These are phyloP conservation scores for Ophiostoma perfectum DNA, from an alignment of 2,329 filamentous ascomycete genomes.

Conservation along the genomic window DNA sequence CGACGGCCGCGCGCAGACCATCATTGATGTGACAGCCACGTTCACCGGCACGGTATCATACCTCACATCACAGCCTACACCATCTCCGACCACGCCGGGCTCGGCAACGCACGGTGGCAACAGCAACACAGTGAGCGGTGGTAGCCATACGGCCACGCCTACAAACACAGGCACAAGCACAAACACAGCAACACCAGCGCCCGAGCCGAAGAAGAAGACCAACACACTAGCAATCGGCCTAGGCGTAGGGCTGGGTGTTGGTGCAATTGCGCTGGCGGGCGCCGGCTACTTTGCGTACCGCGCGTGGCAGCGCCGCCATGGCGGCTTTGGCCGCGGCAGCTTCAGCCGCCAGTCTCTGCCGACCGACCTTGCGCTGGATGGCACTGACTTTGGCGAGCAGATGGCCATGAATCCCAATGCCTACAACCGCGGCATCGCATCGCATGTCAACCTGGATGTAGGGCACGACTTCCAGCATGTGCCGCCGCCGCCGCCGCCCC, in stretches of 20 bases:
- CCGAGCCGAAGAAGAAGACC: not conserved
- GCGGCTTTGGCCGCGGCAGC: not conserved
- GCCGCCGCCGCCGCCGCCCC: not conserved
- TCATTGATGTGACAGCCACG: not conserved
- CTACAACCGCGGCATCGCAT: not conserved
- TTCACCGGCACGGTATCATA: not conserved
- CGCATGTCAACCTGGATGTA: not conserved
- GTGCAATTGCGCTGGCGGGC: not conserved
- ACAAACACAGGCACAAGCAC: not conserved
- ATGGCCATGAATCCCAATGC: not conserved
- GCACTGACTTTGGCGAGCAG: not conserved
- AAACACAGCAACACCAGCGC: not conserved
- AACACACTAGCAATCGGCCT: not conserved
- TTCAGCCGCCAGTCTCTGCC: not conserved
- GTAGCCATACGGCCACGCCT: not conserved
- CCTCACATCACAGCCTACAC: not conserved
- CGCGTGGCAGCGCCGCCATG: not conserved
- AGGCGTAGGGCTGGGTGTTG: not conserved
- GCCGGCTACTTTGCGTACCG: not conserved
- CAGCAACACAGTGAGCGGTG: not conserved
- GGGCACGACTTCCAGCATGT: not conserved
- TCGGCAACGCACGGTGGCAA: not conserved
- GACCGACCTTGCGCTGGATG: not conserved
- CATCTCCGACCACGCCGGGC: not conserved
- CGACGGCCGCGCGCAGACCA: slow-evolving; percentile 4